Conservation (phyloP, 1,284 basidiomycete species). For the Chondrostereum purpureum region DNA sequence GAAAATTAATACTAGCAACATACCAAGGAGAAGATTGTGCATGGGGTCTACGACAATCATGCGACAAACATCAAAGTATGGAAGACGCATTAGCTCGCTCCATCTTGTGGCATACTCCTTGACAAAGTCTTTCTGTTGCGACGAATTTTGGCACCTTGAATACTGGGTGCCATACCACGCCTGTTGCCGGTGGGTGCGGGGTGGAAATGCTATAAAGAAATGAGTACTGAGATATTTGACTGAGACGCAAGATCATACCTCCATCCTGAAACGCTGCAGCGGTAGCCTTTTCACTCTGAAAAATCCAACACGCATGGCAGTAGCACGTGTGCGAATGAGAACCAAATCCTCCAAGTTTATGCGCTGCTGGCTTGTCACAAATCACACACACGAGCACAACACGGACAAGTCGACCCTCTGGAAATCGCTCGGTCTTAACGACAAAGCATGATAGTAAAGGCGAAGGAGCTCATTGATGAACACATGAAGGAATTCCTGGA, state of each 20-base stretch:
- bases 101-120: constrained; percentile 13
- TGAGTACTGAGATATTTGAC: background rate
- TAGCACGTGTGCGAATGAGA: constrained; percentile 25
- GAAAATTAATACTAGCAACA: constrained; percentile 1
- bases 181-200: constrained; percentile 3
- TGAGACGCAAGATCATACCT: background rate
- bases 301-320: constrained; percentile 28
- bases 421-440: constrained; percentile 7
- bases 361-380: constrained; percentile 31
- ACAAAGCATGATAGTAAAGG: constrained; percentile 22
- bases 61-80: constrained; percentile 21
- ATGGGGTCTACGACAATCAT: constrained; percentile 24
- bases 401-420: constrained; percentile 22
- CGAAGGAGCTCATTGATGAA: constrained; percentile 26
- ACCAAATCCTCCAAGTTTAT: constrained; percentile 28
- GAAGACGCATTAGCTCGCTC: constrained; percentile 19
- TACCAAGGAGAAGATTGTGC: constrained; percentile 24
- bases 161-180: constrained; percentile 5
- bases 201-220: constrained; percentile 4
- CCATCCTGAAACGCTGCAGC: constrained; percentile 5
- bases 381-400: constrained; percentile 24
- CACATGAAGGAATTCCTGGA: constrained; percentile 21
- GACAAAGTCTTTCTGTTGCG: constrained; percentile 15
- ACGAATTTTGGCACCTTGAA: constrained; percentile 8
- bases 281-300: constrained; percentile 13